Evolutionary conservation across 225 moss, liverwort and hornwort genomes (phyloP).

Genomic region (Ulota crispa): DNA sequence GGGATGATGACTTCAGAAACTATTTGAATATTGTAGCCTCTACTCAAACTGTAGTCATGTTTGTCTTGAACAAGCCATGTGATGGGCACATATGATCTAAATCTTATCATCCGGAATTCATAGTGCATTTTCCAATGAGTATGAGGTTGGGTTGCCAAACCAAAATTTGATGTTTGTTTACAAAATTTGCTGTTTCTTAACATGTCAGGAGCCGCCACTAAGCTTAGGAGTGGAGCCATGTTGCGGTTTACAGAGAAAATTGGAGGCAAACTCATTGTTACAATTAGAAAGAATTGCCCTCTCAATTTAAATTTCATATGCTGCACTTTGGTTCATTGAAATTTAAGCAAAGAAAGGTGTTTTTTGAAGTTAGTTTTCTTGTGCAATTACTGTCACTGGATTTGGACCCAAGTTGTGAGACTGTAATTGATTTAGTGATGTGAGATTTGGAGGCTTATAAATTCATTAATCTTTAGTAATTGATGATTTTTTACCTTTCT

Average conservation of each 20-base stretch:
- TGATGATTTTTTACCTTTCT: no score
- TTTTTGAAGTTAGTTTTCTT: no score
- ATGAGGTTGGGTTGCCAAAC: background rate
- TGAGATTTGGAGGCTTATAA: no score
- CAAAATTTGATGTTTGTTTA: background rate
- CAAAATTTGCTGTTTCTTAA: no score
- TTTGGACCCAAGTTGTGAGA: no score
- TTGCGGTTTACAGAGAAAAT: background rate
- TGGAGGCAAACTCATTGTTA: background rate
- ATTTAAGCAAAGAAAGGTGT: no score
- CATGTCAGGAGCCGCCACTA: background rate
- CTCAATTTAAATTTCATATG: background rate
- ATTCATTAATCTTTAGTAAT: no score
- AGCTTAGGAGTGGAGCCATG: background rate
- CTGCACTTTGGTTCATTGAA: background rate
- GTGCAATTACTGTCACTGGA: no score
- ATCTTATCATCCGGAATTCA: background rate
- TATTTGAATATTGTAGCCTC: conserved; percentile 49
- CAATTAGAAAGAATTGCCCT: background rate
- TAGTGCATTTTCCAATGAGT: background rate
- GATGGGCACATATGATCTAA: background rate
- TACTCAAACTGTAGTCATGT: conserved; percentile 56
- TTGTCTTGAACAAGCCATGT: conserved; percentile 41
- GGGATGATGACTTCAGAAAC: conserved; percentile 50
- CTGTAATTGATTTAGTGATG: no score